Evolutionary conservation across 495 filamentous ascomycete genomes (phyloP), one percentile per base, ranked within the genome.

Genomic region (Penicillium arizonense): DNA sequence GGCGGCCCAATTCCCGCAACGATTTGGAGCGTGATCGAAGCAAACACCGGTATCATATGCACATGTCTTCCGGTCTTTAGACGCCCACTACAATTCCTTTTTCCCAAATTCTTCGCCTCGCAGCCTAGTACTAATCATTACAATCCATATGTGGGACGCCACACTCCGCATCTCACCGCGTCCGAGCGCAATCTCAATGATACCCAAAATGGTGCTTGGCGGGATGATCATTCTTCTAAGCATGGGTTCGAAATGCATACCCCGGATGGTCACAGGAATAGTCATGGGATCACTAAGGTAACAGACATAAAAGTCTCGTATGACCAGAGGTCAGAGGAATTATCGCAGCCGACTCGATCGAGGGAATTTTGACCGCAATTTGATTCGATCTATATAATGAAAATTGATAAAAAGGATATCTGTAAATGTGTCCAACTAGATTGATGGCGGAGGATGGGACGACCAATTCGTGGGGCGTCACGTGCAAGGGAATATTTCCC

Each of bases 41-140:
- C 62, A 23, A 57, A 52, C 44, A 57, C 52, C 3, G 59, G 62
- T 3, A 65, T 65, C 30, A 62, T 62, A 35, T 62, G 59, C 33
- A 54, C 62, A 10, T 65, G 59, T 30, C 44, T 65, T 33, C 59
- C 62, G 4, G 61, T 74, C 53, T 64, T 73, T 52, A 64, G 68
- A 28, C 55, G 61, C 21, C 71, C 71, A 3, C 46, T 73, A 11
- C 55, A 64, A 30, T 57, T 53, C 38, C 26, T 66, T 13, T 64
- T 74, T 21, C 61, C 61, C 14, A 47, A 26, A 55, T 64, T 56
- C 52, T 65, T 60, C 50, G 30, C 39, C 10, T 53, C 52, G 2
- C 45, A 47, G 11, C 18, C 35, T 16, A 37, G 6, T 23, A 26
- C 6, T 18, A 26, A 23, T 28, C 33, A 1, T 11, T 38, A 24